Evolutionary conservation across 1,284 basidiomycete genomes (phyloP), one percentile per base, ranked within the genome.

Genomic region (Lentinus polychrous): DNA sequence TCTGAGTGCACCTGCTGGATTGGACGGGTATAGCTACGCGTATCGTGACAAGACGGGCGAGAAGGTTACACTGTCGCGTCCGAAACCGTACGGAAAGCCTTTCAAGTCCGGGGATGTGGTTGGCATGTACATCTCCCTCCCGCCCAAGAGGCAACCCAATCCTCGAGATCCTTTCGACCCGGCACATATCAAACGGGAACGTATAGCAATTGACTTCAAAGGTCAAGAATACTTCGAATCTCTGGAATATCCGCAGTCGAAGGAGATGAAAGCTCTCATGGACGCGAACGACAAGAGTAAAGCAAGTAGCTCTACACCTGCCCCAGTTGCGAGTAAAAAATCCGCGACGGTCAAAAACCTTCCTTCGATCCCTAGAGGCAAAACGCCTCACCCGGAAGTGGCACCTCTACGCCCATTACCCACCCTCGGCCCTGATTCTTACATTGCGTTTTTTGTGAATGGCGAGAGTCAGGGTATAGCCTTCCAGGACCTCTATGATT

Each of bases 171-270:
- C 75, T 2, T 66, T 79, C 58, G 90, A 95, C 61, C 81, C 86
- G 0, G 86, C 85, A 1, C 81, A 83, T 56, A 69, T 94, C 52
- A 81, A 84, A 56, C 81, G 94, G 46, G 88, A 91, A 64, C 86
- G 94, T 45, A 87, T 94, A 48, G 82, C 94, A 1, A 95, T 99
- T 61, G 86, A 91, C 49, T 92, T 93, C 71, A 94, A 94, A 66
- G 91, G 90, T n/a, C 92, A 95, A 66, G 84, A 92, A 53, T 95
- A 96, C 64, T 98, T 97, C 64, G 96, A 99, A 67, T 86, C 84
- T 54, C 75, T 93, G 55, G 95, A 99, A 66, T 98, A 97, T 64
- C 70, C 84, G 1, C 81, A 84, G 49, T 82, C 79, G n/a, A 95
- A 94, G 64, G 96, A 99, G 70, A 99, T 99, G 96, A 77, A 81